A percentile compares a stretch with the other conserved stretches of the same genome.
Conservation (phyloP, 2,329 filamentous ascomycete species). For the Clonostachys byssicola region DNA sequence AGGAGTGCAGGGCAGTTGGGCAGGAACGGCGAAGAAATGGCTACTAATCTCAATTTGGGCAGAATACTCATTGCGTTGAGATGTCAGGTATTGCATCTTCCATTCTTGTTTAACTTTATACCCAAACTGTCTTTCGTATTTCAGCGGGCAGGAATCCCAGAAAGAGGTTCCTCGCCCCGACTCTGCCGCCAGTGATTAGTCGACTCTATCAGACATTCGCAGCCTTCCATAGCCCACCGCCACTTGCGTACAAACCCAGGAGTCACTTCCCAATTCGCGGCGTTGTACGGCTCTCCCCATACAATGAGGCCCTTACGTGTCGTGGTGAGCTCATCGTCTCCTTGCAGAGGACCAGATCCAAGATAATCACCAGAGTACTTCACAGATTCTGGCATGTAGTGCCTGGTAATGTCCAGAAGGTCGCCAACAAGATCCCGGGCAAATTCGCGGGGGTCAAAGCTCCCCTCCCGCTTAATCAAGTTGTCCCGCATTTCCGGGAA, state of each 20-base stretch:
- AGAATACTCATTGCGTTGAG: no score
- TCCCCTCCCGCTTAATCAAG: not conserved
- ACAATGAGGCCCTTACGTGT: not conserved
- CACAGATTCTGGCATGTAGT: no score
- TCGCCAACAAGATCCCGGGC: not conserved
- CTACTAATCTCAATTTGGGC: no score
- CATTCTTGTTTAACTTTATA: no score
- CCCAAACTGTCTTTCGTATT: no score
- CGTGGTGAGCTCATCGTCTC: not conserved
- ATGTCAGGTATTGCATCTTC: no score
- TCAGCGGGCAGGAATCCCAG: no score
- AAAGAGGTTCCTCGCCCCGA: not conserved
- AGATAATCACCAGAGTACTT: not conserved
- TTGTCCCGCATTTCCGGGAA: not conserved
- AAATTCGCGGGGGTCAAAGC: not conserved
- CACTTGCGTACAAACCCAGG: slow-evolving; percentile 12
- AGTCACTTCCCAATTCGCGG: slow-evolving; percentile 12
- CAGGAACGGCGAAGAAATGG: no score
- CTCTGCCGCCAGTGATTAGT: not conserved
- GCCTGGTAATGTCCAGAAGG: not conserved
- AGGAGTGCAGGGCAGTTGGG: no score
- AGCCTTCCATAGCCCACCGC: slow-evolving; percentile 11
- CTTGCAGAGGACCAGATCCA: not conserved
- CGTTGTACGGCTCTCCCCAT: not conserved
- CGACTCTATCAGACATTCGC: slow-evolving; percentile 6